A percentile compares a stretch with the other conserved stretches of the same genome.
phyloP scores from a whole-genome alignment of 441 rosid genomes.

The Rhodomyrtus psidioides region DNA sequence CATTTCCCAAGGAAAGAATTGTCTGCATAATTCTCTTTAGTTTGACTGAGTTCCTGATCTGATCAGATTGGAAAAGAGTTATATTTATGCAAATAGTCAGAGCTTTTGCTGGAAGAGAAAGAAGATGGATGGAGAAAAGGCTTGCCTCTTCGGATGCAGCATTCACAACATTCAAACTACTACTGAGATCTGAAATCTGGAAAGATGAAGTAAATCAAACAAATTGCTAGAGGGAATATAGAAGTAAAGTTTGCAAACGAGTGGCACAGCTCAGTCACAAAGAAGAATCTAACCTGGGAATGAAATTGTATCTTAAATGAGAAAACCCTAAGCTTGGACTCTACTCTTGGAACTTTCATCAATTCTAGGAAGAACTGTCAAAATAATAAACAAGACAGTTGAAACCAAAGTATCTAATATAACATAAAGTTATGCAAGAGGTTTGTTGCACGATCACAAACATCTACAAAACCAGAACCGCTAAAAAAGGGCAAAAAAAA shows the following conservation, averaged over 20 bases:
- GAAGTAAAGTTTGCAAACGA: not conserved
- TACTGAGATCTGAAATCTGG: conserved; percentile 78
- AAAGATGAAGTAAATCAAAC: conserved; percentile 14
- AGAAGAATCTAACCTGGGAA: conserved; percentile 56
- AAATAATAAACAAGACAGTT: not conserved
- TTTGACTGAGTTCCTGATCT: conserved; percentile 73
- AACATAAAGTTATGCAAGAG: not conserved
- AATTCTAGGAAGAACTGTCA: conserved; percentile 86
- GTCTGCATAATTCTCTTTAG: conserved; percentile 87
- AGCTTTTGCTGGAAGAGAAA: not conserved
- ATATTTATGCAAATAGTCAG: conserved; percentile 8
- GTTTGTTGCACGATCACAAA: not conserved
- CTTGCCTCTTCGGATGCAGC: conserved; percentile 19
- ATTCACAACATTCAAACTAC: conserved; percentile 64
- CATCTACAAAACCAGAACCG: not conserved
- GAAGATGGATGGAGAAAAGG: conserved; percentile 4
- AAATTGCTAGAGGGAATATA: not conserved
- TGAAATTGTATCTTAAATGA: conserved; percentile 82
- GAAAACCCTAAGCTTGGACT: conserved; percentile 90
- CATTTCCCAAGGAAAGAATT: conserved; percentile 88
- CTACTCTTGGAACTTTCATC: conserved; percentile 85
- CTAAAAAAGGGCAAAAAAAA: not conserved
- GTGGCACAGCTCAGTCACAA: not conserved
- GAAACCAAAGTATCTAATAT: conserved; percentile 14
- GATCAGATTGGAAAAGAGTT: conserved; percentile 12